Percentiles rank a stretch among this genome's conserved stretches.
These are phyloP conservation scores for Vigna radiata DNA, from an alignment of 306 rosid species.

Conservation along the genomic window DNA sequence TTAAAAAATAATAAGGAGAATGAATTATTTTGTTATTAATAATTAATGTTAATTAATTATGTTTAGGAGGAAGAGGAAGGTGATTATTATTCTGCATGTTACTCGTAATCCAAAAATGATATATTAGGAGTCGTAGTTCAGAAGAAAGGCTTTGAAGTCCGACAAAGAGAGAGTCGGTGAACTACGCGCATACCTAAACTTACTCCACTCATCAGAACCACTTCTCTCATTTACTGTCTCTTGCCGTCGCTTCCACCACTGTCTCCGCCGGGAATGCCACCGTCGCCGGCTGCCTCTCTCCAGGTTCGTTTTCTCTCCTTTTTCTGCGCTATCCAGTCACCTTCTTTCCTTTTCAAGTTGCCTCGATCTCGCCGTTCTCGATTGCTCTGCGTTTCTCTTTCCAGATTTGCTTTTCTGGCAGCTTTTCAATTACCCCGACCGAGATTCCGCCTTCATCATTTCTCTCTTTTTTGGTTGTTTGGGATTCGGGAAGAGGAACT, in stretches of 20 bases:
- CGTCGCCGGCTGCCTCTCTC: not conserved
- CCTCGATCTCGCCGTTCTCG: constrained; percentile 35
- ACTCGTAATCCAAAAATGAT: constrained; percentile 38
- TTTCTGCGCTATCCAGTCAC: constrained; percentile 4
- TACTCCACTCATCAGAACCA: not conserved
- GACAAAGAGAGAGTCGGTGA: constrained; percentile 62
- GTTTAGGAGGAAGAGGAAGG: not conserved
- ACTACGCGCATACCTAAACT: constrained; percentile 11
- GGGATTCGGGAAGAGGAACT: constrained; percentile 20
- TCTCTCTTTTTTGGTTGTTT: constrained; percentile 1
- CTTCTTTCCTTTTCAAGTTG: constrained; percentile 6
- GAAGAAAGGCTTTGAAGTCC: constrained; percentile 53
- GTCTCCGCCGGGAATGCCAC: constrained; percentile 10
- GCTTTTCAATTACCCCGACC: constrained; percentile 32
- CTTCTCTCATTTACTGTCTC: not conserved
- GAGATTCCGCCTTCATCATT: constrained; percentile 48
- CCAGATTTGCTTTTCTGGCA: constrained; percentile 35
- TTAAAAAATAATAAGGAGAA: not conserved
- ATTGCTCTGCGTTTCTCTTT: constrained; percentile 29
- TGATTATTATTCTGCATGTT: not conserved
- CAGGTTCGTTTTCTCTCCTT: constrained; percentile 2
- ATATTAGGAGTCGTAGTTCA: constrained; percentile 39
- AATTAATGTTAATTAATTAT: not conserved
- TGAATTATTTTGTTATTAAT: not conserved
- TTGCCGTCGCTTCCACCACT: not conserved